Conservation (phyloP, 345 rosid genomes). For the Citrus sp. region DNA sequence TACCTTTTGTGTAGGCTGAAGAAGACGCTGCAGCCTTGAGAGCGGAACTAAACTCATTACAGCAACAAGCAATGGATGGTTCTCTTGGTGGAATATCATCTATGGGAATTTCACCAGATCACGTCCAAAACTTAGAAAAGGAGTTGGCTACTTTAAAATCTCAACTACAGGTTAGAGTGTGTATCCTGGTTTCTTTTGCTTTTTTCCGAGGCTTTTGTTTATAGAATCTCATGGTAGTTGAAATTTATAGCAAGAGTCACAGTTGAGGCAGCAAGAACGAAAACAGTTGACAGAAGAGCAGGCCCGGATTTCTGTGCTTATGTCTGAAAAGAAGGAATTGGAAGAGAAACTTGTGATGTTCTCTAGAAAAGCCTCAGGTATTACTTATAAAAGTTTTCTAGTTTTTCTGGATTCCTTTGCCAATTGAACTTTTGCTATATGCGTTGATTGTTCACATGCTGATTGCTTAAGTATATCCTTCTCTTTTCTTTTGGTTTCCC, state of each 20-base stretch:
- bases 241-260: constrained; percentile 56
- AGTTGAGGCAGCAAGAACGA: constrained; percentile 63
- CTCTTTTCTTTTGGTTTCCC: not conserved
- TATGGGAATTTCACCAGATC: constrained; percentile 48
- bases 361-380: constrained; percentile 55
- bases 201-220: constrained; percentile 6
- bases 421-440: not conserved
- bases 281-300: constrained; percentile 58
- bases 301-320: constrained; percentile 50
- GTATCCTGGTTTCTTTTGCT: constrained; percentile 4
- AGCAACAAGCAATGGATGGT: constrained; percentile 62
- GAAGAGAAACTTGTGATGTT: constrained; percentile 58
- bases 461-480: not conserved
- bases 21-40: constrained; percentile 97
- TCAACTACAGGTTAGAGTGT: constrained; percentile 57
- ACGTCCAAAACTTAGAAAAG: constrained; percentile 61
- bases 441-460: not conserved
- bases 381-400: not conserved
- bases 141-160: constrained; percentile 63
- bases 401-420: not conserved
- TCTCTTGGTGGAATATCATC: constrained; percentile 44
- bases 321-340: constrained; percentile 71
- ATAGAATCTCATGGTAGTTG: constrained; percentile 29
- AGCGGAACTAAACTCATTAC: constrained; percentile 83
- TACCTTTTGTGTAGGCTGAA: constrained; percentile 66